These are phyloP conservation scores for Debaryomycetaceae sp. DNA, from an alignment of 1,139 yeast genomes.

Conservation along the genomic window DNA sequence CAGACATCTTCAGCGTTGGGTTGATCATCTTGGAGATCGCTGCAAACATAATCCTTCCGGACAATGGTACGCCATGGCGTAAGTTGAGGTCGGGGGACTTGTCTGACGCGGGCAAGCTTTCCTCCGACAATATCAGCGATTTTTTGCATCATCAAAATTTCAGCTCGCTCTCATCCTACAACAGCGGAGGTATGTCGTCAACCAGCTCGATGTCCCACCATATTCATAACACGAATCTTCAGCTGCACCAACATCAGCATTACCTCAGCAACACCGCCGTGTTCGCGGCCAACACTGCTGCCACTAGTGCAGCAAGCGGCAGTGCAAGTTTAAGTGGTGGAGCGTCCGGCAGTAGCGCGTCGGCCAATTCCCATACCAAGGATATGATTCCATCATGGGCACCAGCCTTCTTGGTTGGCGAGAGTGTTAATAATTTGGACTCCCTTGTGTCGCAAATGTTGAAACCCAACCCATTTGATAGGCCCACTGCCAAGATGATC, in stretches of 20 bases:
- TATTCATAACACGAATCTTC: conserved; percentile 7
- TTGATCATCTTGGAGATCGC: conserved; percentile 92
- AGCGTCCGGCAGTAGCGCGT: background rate
- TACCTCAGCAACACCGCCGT: conserved; percentile 1
- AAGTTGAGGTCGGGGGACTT: conserved; percentile 92
- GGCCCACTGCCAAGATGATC: conserved; percentile 76
- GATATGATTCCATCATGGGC: conserved; percentile 69
- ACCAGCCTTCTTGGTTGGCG: conserved; percentile 72
- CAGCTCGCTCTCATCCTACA: conserved; percentile 33
- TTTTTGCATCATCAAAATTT: conserved; percentile 39
- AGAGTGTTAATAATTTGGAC: conserved; percentile 70
- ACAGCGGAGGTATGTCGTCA: conserved; percentile 13
- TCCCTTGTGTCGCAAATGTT: conserved; percentile 84
- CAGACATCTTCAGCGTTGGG: conserved; percentile 92
- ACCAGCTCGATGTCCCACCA: conserved; percentile 9
- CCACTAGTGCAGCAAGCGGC: conserved; percentile 10
- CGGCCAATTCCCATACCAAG: conserved; percentile 12
- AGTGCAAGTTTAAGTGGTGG: conserved; percentile 2
- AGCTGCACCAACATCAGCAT: conserved; percentile 2
- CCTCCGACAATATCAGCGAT: conserved; percentile 49
- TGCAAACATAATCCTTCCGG: conserved; percentile 91
- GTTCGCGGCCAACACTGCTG: conserved; percentile 3
- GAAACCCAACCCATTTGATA: conserved; percentile 72
- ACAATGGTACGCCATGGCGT: conserved; percentile 97
- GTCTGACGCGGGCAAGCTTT: conserved; percentile 88